Percentiles rank a stretch among this genome's conserved stretches.
phyloP scores from a whole-genome alignment of 805 yeast species.

The Monosporozyma servazzii region DNA sequence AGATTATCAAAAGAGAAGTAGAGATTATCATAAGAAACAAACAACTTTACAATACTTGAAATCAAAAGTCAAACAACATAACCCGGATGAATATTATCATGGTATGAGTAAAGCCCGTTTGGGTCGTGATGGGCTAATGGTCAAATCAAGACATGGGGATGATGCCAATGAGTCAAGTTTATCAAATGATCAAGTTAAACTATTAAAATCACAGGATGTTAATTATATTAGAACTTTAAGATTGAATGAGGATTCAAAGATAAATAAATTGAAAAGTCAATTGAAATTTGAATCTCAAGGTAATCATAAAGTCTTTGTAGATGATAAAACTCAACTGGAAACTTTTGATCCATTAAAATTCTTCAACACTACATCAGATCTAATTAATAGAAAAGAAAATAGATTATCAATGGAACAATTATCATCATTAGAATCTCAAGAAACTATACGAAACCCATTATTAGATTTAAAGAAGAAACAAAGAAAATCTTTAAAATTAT shows the following conservation, averaged over 20 bases:
- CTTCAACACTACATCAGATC: constrained; percentile 61
- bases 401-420: constrained; percentile 58
- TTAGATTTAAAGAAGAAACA: constrained; percentile 38
- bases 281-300: constrained; percentile 51
- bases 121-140: constrained; percentile 58
- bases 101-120: constrained; percentile 71
- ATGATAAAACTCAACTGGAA: constrained; percentile 44
- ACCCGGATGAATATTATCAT: constrained; percentile 95
- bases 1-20: constrained; percentile 67
- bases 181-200: constrained; percentile 64
- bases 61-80: constrained; percentile 60
- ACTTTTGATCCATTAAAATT: constrained; percentile 52
- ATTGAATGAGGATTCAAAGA: constrained; percentile 55
- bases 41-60: constrained; percentile 58
- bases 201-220: constrained; percentile 84
- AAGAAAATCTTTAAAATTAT: constrained; percentile 42
- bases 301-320: constrained; percentile 81
- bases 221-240: constrained; percentile 75
- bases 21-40: constrained; percentile 51
- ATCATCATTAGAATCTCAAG: constrained; percentile 11
- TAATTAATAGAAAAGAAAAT: constrained; percentile 60
- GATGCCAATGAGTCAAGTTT: constrained; percentile 42
- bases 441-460: constrained; percentile 1
- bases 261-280: constrained; percentile 41
- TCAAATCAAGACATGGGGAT: constrained; percentile 43